These are phyloP conservation scores for Ustilago hordei DNA, from an alignment of 1,284 basidiomycete genomes.

Conservation along the genomic window DNA sequence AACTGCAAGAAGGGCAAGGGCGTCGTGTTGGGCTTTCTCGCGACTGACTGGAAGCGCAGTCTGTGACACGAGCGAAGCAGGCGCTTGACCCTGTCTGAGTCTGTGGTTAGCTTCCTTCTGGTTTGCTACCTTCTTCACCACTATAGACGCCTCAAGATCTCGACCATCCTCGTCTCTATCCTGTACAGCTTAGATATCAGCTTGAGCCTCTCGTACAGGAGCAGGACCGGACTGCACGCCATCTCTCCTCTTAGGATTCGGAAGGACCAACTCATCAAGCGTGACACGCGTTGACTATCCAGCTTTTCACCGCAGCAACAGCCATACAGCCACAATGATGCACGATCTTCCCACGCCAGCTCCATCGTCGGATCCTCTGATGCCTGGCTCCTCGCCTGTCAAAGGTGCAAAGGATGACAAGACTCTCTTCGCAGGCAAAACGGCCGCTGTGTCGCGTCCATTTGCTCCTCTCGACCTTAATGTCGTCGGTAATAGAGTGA, in stretches of 20 bases:
- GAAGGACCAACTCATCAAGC: not conserved
- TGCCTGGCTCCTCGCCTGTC: slow-evolving; percentile 44
- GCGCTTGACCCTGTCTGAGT: not conserved
- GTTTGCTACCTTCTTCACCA: slow-evolving; percentile 11
- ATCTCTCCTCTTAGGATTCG: not conserved
- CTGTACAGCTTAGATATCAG: not conserved
- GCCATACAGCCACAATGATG: slow-evolving; percentile 32
- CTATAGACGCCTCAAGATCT: slow-evolving; percentile 23
- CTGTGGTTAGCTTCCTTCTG: slow-evolving; percentile 7
- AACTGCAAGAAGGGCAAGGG: slow-evolving; percentile 3
- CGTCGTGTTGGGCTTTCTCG: slow-evolving; percentile 24
- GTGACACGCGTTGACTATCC: not conserved
- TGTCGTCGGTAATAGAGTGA: slow-evolving; percentile 27
- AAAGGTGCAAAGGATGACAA: slow-evolving; percentile 29
- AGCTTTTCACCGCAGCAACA: not conserved
- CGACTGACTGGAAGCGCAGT: slow-evolving; percentile 6
- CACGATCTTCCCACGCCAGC: slow-evolving; percentile 54
- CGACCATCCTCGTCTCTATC: not conserved
- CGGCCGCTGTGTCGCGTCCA: slow-evolving; percentile 24
- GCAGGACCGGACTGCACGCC: not conserved
- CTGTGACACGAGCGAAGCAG: slow-evolving; percentile 9
- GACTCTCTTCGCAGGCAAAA: slow-evolving; percentile 15
- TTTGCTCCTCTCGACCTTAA: slow-evolving; percentile 46
- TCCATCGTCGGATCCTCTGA: slow-evolving; percentile 51
- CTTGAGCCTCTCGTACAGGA: not conserved